Percentiles rank a stretch among this genome's conserved stretches.
These are phyloP conservation scores for Aspergillaceae sp. DNA, from an alignment of 2,329 filamentous ascomycete genomes.

Conservation along the genomic window DNA sequence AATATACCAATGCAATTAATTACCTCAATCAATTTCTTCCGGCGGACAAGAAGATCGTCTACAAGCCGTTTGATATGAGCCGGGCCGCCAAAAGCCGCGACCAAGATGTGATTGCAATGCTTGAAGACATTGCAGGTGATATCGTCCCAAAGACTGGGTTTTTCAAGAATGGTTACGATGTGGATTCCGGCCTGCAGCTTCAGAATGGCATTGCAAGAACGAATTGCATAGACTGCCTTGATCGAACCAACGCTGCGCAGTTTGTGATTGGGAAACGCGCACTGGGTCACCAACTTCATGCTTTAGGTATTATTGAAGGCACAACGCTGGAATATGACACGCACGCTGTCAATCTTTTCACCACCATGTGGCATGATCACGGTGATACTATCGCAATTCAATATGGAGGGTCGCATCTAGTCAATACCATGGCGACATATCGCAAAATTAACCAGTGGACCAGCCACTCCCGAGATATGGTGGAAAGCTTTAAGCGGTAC, in stretches of 20 bases:
- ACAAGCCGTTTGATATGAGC: constrained; percentile 98
- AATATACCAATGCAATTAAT: constrained; percentile 77
- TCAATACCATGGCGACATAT: constrained; percentile 99
- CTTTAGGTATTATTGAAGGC: constrained; percentile 74
- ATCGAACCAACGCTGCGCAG: constrained; percentile 93
- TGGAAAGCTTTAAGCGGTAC: constrained; percentile 97
- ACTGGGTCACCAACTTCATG: constrained; percentile 82
- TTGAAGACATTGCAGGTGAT: constrained; percentile 82
- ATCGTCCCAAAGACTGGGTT: constrained; percentile 81
- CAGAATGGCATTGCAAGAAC: constrained; percentile 92
- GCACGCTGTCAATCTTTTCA: constrained; percentile 91
- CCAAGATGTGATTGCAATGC: constrained; percentile 85
- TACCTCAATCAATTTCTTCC: constrained; percentile 95
- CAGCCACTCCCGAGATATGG: constrained; percentile 94
- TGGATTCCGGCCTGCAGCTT: constrained; percentile 55
- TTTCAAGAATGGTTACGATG: constrained; percentile 81
- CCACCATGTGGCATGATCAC: constrained; percentile 96
- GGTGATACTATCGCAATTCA: constrained; percentile 97
- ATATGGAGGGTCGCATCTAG: constrained; percentile 92
- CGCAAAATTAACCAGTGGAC: constrained; percentile 99
- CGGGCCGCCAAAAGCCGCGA: constrained; percentile 84
- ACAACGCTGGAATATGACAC: constrained; percentile 84
- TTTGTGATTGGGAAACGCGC: constrained; percentile 96
- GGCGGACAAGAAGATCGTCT: constrained; percentile 71
- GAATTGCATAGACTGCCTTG: constrained; percentile 96